Evolutionary conservation across 139 green algal genomes (phyloP).

Genomic region (Tetradesmus lagerheimii): DNA sequence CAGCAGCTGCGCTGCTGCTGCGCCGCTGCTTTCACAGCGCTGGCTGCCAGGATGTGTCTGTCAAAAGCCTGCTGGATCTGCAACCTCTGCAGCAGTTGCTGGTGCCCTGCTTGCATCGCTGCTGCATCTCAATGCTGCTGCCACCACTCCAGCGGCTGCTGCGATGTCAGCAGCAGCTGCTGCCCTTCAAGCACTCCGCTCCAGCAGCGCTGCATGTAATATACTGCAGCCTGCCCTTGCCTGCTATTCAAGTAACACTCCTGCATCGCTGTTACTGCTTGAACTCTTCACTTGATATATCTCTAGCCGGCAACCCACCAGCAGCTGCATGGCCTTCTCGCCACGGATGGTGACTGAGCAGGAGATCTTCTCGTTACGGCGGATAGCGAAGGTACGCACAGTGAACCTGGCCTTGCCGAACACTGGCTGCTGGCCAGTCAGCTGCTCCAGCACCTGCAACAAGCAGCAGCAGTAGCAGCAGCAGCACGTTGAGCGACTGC

Average conservation of each 20-base stretch:
- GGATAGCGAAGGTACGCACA: slow-evolving; percentile 97
- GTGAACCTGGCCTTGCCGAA: slow-evolving; percentile 99
- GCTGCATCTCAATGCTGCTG: background rate
- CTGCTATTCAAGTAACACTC: background rate
- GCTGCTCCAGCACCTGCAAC: slow-evolving; percentile 97
- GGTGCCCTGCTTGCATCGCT: background rate
- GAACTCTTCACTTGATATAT: too few relatives aligned
- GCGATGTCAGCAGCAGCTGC: background rate
- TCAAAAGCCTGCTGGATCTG: too few relatives aligned
- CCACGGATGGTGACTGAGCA: slow-evolving; percentile 96
- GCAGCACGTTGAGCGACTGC: background rate
- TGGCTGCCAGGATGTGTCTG: background rate
- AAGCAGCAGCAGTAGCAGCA: background rate
- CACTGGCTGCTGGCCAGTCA: slow-evolving; percentile 98
- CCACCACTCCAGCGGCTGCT: background rate
- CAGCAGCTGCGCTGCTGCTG: background rate
- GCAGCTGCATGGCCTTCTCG: slow-evolving; percentile 99
- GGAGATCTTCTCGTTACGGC: slow-evolving; percentile 99
- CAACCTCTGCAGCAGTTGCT: background rate
- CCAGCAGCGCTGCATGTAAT: background rate
- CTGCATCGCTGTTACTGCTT: background rate
- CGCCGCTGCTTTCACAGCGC: background rate
- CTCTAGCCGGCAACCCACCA: slow-evolving; percentile 64
- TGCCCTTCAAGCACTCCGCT: background rate
- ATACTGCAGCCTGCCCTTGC: background rate